Evolutionary conservation across 192 early-diverging fungal genomes (phyloP), one percentile per base, ranked within the genome.

Genomic region (Coemansia guatemalensis): DNA sequence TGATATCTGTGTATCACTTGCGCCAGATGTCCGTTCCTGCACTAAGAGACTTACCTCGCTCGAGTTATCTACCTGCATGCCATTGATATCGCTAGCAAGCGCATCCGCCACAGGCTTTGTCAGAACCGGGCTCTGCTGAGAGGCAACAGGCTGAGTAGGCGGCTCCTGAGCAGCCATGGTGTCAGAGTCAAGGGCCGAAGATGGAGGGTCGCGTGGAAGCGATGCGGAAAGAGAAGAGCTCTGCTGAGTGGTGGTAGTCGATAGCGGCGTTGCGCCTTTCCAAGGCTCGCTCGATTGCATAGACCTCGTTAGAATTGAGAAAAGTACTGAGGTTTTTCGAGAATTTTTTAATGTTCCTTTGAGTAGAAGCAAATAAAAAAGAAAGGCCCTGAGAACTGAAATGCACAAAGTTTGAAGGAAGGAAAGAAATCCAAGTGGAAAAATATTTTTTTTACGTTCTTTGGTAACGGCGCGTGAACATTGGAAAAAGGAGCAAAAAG

Each of bases 61-160:
- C 27, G 69, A 69, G 66, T 74, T 81, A 49, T 72, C 78, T 3
- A 81, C 66, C 8, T 73, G 62, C 60, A 69, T 52, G 49, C 41
- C 27, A 33, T 32, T 60, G n/a, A 54, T 25, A n/a, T 70, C 65
- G 60, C 65, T 65, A 21, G 48, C 61, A 29, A 59, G 24, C 18
- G 62, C 59, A 12, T 58, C 58, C 14, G 49, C 22, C 8, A 48
- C 56, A 20, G 57, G 58, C 41, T 63, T 65, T 41, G 49, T 41
- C 39, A 32, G 49, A 53, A 53, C 39, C 17, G 69, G 17, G 25
- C 52, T 59, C 50, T 48, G 48, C 44, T 48, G 56, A 4, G 20
- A 57, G 21, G 53, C 32, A 33, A 44, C 50, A 5, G 64, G 48
- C 51, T 52, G 59, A 1, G 54, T 29, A 5, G 52, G 23, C 29